Conservation (phyloP, 73 alveolate genomes). For the Effrenium voratum region DNA sequence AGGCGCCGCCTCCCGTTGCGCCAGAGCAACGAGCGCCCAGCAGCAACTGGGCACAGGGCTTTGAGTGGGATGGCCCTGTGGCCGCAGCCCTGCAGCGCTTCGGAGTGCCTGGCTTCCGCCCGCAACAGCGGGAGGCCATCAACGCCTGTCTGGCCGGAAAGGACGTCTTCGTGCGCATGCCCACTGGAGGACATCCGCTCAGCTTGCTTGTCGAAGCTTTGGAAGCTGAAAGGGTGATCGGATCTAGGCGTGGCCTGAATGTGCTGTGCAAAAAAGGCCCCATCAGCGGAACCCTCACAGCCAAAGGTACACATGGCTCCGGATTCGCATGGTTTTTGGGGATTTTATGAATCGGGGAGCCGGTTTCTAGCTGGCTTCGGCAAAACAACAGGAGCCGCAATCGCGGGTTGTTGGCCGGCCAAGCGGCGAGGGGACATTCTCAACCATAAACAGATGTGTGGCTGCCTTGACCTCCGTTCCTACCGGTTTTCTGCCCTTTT, state of each 20-base stretch:
- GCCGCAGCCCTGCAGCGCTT: constrained; percentile 95
- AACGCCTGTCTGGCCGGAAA: constrained; percentile 96
- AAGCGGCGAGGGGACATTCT: not conserved
- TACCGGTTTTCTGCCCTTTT: no score
- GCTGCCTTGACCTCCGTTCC: not conserved
- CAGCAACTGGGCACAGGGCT: constrained; percentile 39
- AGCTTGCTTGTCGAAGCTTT: not conserved
- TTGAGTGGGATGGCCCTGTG: constrained; percentile 97
- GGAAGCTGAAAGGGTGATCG: not conserved
- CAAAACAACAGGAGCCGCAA: not conserved
- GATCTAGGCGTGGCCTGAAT: not conserved
- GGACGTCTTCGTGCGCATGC: constrained; percentile 99
- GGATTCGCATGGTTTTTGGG: no score
- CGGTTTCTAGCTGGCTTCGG: not conserved
- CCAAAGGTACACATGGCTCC: not conserved
- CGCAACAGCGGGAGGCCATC: constrained; percentile 97
- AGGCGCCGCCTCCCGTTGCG: constrained; percentile 12
- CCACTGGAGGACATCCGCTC: constrained; percentile 96
- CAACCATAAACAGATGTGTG: not conserved
- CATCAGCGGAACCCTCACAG: not conserved
- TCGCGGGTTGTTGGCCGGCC: not conserved
- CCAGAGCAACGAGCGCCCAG: not conserved
- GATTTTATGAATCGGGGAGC: not conserved
- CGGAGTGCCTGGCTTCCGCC: constrained; percentile 97
- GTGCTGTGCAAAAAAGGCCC: no score